Evolutionary conservation across 2,329 filamentous ascomycete genomes (phyloP), one percentile per base, ranked within the genome.

Genomic region (Pseudogymnoascus sp.): DNA sequence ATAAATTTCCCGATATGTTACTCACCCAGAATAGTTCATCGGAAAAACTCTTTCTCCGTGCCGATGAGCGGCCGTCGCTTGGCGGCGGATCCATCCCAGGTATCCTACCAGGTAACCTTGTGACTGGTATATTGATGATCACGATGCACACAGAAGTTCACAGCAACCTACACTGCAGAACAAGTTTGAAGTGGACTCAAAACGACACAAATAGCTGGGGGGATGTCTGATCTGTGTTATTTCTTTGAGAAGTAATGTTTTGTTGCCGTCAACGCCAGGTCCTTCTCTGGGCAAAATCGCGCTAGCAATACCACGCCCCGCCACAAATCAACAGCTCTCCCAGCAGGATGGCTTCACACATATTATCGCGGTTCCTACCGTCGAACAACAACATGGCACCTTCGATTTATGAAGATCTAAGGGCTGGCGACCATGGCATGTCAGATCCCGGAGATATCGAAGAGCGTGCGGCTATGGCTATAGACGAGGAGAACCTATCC

Each of bases 401-500:
- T n/a, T 74, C 72, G 7, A 73, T 74, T 33, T 74, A 74, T 62
- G 70, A 74, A 35, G 72, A 73, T 35, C 67, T 74, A 7, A 67
- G 68, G 62, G 68, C 67, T 40, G 70, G 71, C 27, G 70, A 72
- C 42, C 33, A 39, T 37, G 70, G 69, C 42, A 66, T 64, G 8
- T 67, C 68, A 8, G 71, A 69, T 35, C 13, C 36, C 59, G 68
- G 67, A 33, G 72, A 74, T 60, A 37, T 73, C 15, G 72, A 74
- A 61, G 70, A 71, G 52, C 68, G 67, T 40, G 70, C 69, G 13
- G 70, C 70, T 6, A 61, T 73, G 59, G 69, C 68, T 21, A 61
- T 72, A 29, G 72, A 73, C 62, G 72, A 73, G 55, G 71, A 72
- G 62, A 73, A 73, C 52, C 60, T 73, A 9, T 59, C 68, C 4